phyloP scores from a whole-genome alignment of 2,329 filamentous ascomycete genomes.

The Colletotrichum melonis region DNA sequence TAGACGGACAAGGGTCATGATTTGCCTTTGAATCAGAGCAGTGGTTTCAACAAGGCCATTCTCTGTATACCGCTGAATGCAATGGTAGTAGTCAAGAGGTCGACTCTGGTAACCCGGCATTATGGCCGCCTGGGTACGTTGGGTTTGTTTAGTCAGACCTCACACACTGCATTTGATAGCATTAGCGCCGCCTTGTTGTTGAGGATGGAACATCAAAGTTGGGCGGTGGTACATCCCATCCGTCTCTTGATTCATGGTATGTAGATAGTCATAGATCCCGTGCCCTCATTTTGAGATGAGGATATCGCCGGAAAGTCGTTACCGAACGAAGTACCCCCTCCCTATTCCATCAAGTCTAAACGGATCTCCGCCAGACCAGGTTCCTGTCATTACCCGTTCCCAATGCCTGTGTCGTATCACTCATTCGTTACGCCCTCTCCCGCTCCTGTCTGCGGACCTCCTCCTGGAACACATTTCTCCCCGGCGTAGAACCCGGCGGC shows the following conservation, averaged over 20 bases:
- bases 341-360: not conserved
- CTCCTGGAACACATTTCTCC: conserved; percentile 50
- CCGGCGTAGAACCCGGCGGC: conserved; percentile 9
- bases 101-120: not conserved
- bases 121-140: not conserved
- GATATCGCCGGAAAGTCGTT: conserved; percentile 24
- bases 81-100: not conserved
- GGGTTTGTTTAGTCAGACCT: not conserved
- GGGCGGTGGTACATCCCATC: not conserved
- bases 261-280: conserved; percentile 13
- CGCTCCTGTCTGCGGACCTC: conserved; percentile 49
- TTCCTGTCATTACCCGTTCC: conserved; percentile 12
- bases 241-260: conserved; percentile 19
- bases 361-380: not conserved
- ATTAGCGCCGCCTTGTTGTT: too few relatives aligned
- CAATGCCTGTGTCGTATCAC: not conserved
- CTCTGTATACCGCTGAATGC: not conserved
- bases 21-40: too few relatives aligned
- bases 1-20: too few relatives aligned
- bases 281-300: not conserved
- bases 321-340: conserved; percentile 16
- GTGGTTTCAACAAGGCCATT: too few relatives aligned
- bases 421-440: conserved; percentile 24
- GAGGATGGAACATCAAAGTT: not conserved
- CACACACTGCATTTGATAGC: not conserved